Conservation (phyloP, 2,329 filamentous ascomycete species). For the Exophiala aquamarina region DNA sequence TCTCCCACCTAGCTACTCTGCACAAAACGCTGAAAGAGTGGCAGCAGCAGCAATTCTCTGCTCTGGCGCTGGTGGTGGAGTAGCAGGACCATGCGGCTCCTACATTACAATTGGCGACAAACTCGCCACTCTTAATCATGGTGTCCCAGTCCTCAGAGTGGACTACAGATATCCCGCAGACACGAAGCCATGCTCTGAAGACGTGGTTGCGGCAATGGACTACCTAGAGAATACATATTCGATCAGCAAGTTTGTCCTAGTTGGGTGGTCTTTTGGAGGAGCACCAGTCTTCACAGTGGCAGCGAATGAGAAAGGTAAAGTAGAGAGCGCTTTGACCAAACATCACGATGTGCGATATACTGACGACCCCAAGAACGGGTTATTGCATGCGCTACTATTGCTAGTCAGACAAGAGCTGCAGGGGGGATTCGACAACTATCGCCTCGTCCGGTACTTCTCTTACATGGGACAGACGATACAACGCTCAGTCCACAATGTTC, state of each 20-base stretch:
- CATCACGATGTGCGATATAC: not conserved
- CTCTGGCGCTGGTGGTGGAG: conserved; percentile 39
- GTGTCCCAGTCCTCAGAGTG: conserved; percentile 41
- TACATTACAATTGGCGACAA: conserved; percentile 45
- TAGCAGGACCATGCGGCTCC: conserved; percentile 41
- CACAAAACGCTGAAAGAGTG: conserved; percentile 5
- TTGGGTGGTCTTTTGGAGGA: conserved; percentile 47
- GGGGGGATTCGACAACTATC: conserved; percentile 11
- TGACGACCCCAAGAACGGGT: conserved; percentile 26
- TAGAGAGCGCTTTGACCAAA: too few species aligned
- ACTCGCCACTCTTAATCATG: conserved; percentile 36
- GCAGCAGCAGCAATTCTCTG: conserved; percentile 32
- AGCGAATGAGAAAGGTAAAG: conserved; percentile 18
- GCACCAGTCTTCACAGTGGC: conserved; percentile 42
- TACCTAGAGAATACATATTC: conserved; percentile 34
- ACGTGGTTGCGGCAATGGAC: conserved; percentile 39
- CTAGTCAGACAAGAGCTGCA: conserved; percentile 40
- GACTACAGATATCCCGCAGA: conserved; percentile 42
- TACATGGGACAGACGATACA: conserved; percentile 41
- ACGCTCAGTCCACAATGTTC: conserved; percentile 37
- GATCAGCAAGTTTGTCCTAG: conserved; percentile 38
- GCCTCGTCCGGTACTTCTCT: conserved; percentile 35
- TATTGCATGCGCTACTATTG: conserved; percentile 40
- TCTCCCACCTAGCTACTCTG: conserved; percentile 32
- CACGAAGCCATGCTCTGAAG: conserved; percentile 37